Evolutionary conservation across 768 basidiomycete genomes (phyloP), one percentile per base, ranked within the genome.

Genomic region (Hortiboletus campestris): DNA sequence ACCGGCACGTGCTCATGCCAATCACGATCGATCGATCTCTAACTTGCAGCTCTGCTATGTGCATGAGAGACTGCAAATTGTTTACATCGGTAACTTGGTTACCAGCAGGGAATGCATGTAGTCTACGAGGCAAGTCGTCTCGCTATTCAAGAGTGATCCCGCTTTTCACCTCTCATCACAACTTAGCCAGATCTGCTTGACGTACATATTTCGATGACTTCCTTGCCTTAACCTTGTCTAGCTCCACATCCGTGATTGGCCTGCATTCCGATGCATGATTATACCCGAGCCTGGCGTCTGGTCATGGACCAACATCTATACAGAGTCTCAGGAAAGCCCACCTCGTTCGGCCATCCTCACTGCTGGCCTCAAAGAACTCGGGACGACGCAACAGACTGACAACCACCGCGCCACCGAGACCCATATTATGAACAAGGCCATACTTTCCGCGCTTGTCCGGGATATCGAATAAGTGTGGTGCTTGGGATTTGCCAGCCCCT

Each of bases 401-500:
- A 29, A 90, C 87, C 2, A 80, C 86, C n/a, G 88, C 88, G 46
- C 86, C 85, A 53, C 89, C 91, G 12, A 92, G 78, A 17, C 91
- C 91, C 39, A 93, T 73, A 65, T 93, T 91, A 62, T 91, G 90
- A 7, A 89, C 84, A 11, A 93, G 75, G 2, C 87, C 90, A 60
- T 80, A 89, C 70, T 90, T 91, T 11, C 89, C 87, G 17, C 84
- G 82, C 58, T 78, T 76, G 68, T 89, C 87, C 0, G 74, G 47
- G 10, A 61, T 74, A 58, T 85, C 78, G 53, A 89, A 88, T 38
- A 90, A 74, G 3, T 83, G 82, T 4, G 83, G 81, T 16, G 81
- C 84, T 73, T 91, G 89, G 84, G 89, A 87, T 41, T 86, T 84
- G 35, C 87, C 89, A 3, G 88, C 84, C 89, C 86, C 85, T 87